Evolutionary conservation across 2,329 filamentous ascomycete species (phyloP).

Genomic region (Gnomoniopsis sp.): DNA sequence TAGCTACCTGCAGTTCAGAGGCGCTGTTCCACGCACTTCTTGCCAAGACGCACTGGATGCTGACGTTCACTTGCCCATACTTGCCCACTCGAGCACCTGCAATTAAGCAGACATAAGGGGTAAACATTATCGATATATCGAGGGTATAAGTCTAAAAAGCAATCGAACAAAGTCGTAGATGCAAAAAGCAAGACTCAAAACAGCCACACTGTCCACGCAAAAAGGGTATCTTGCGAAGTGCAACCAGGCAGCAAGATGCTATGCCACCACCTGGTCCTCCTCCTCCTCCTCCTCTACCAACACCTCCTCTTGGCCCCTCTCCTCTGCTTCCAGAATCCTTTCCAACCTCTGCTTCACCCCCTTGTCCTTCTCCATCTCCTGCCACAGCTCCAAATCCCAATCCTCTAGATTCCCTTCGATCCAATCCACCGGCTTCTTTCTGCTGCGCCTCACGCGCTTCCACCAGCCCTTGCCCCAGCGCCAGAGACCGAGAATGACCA

Average conservation of each 20-base stretch:
- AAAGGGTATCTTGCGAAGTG: neutral
- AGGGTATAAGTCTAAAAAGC: too few relatives aligned
- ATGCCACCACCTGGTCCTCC: neutral
- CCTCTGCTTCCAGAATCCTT: slow-evolving; percentile 26
- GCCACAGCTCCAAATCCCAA: slow-evolving; percentile 54
- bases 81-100: too few relatives aligned
- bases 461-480: slow-evolving; percentile 28
- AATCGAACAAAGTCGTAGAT: neutral
- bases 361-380: slow-evolving; percentile 54
- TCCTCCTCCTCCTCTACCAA: neutral
- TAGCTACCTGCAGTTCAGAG: too few relatives aligned
- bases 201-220: neutral
- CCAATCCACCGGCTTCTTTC: slow-evolving; percentile 8
- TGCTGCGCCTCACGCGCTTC: slow-evolving; percentile 14
- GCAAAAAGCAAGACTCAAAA: neutral
- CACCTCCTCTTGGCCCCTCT: neutral
- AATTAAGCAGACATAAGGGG: too few relatives aligned
- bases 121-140: too few relatives aligned
- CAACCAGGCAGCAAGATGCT: neutral
- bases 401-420: slow-evolving; percentile 35
- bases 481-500: slow-evolving; percentile 46
- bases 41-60: too few relatives aligned
- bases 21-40: too few relatives aligned
- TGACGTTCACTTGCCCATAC: too few relatives aligned
- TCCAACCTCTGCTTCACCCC: slow-evolving; percentile 39